Evolutionary conservation across 208 protist species (phyloP).

Genomic region (Lotmaria passim): DNA sequence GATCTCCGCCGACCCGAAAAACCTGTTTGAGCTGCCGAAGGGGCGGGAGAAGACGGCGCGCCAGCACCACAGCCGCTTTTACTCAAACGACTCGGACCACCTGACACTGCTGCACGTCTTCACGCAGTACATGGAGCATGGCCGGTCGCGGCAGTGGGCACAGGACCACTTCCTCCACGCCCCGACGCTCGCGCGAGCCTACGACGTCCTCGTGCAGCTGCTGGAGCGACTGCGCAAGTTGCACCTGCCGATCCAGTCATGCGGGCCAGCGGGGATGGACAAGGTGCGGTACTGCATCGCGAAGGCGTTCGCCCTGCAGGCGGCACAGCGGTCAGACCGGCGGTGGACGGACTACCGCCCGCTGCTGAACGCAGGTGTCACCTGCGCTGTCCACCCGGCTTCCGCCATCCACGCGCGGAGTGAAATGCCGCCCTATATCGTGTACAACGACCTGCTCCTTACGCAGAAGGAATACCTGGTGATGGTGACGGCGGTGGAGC

Average conservation of each 20-base stretch:
- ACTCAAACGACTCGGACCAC: slow-evolving; percentile 98
- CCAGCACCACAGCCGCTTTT: slow-evolving; percentile 93
- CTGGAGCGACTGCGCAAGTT: slow-evolving; percentile 95
- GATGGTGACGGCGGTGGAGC: slow-evolving; percentile 97
- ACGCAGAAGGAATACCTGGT: slow-evolving; percentile 97
- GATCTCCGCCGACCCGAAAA: slow-evolving; percentile 95
- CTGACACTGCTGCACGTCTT: slow-evolving; percentile 99
- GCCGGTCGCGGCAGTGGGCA: slow-evolving; percentile 94
- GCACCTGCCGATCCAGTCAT: slow-evolving; percentile 60
- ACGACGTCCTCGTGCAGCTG: slow-evolving; percentile 97
- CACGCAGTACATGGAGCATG: slow-evolving; percentile 94
- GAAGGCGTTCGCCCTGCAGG: slow-evolving; percentile 96
- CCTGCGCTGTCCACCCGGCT: slow-evolving; percentile 97
- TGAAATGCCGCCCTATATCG: slow-evolving; percentile 97
- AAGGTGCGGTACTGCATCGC: slow-evolving; percentile 95
- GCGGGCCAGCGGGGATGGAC: slow-evolving; percentile 82
- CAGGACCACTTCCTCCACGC: slow-evolving; percentile 97
- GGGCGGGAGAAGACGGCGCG: slow-evolving; percentile 82
- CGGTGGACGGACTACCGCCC: slow-evolving; percentile 98
- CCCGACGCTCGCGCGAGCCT: slow-evolving; percentile 89
- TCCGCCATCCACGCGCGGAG: slow-evolving; percentile 96
- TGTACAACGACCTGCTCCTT: slow-evolving; percentile 98
- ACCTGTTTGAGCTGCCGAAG: slow-evolving; percentile 96
- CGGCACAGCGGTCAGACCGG: slow-evolving; percentile 90
- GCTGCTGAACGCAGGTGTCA: slow-evolving; percentile 95